phyloP scores from a whole-genome alignment of 2,329 filamentous ascomycete species.

The Aspergillus sclerotialis region DNA sequence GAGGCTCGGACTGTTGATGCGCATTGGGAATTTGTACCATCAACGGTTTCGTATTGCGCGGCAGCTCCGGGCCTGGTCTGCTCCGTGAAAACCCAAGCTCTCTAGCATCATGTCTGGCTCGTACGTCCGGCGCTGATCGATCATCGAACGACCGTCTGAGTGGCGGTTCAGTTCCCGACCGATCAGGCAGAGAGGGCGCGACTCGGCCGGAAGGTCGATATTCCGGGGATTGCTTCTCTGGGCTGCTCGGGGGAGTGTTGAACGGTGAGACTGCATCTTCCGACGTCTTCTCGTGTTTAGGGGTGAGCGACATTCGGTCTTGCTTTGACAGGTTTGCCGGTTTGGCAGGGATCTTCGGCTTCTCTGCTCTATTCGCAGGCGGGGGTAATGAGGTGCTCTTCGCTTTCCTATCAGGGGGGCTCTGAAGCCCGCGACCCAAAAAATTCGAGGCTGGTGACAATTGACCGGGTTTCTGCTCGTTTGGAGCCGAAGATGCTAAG shows the following conservation, averaged over 20 bases:
- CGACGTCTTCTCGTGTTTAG: slow-evolving; percentile 17
- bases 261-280: slow-evolving; percentile 66
- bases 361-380: slow-evolving; percentile 72
- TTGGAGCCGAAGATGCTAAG: slow-evolving; percentile 15
- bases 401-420: slow-evolving; percentile 21
- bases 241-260: slow-evolving; percentile 73
- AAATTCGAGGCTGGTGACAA: slow-evolving; percentile 14
- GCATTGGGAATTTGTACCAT: slow-evolving; percentile 25
- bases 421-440: slow-evolving; percentile 8
- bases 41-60: slow-evolving; percentile 23
- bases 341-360: slow-evolving; percentile 59
- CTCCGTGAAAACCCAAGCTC: slow-evolving; percentile 24
- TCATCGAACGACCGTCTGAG: slow-evolving; percentile 22
- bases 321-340: slow-evolving; percentile 25
- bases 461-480: slow-evolving; percentile 10
- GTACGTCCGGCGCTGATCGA: slow-evolving; percentile 11
- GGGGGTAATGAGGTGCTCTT: slow-evolving; percentile 53
- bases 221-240: slow-evolving; percentile 48
- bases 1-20: slow-evolving; percentile 11
- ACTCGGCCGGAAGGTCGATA: slow-evolving; percentile 9
- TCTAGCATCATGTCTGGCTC: slow-evolving; percentile 17
- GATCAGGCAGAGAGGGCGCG: slow-evolving; percentile 12
- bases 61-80: slow-evolving; percentile 19
- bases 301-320: slow-evolving; percentile 21
- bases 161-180: slow-evolving; percentile 20